phyloP scores from a whole-genome alignment of 73 alveolate species.

The Breviolum minutum region DNA sequence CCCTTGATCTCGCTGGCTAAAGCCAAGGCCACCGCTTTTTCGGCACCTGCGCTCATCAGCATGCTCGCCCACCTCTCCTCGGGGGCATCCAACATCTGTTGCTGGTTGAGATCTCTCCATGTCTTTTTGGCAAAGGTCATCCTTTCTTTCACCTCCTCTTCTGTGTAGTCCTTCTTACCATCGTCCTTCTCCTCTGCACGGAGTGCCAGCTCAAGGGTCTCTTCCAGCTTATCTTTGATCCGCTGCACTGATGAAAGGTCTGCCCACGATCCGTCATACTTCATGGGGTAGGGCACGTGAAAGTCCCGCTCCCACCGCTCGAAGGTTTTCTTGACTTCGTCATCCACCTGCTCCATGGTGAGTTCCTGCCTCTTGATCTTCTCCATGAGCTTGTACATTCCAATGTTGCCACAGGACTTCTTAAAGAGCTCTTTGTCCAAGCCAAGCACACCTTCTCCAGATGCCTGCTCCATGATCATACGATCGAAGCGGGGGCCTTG shows the following conservation, averaged over 20 bases:
- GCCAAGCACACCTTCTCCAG: conserved; percentile 11
- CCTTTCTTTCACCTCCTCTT: neutral
- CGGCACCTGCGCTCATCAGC: neutral
- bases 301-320: conserved; percentile 13
- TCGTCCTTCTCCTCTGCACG: neutral
- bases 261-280: conserved; percentile 7
- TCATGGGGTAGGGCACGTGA: neutral
- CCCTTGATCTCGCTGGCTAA: neutral
- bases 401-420: conserved; percentile 27
- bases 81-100: conserved; percentile 30
- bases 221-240: conserved; percentile 20
- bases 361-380: conserved; percentile 7
- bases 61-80: conserved; percentile 6
- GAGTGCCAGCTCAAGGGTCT: conserved; percentile 50
- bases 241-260: neutral
- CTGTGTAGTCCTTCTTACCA: neutral
- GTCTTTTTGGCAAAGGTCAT: neutral
- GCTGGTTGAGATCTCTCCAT: neutral
- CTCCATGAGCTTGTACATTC: conserved; percentile 44
- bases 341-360: conserved; percentile 22
- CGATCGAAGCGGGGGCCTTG: conserved; percentile 22
- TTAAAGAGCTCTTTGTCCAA: conserved; percentile 18
- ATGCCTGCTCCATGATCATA: neutral
- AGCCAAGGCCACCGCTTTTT: conserved; percentile 7
- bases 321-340: neutral